Conservation (phyloP, 805 yeast species). For the Brettanomyces naardenensis region DNA sequence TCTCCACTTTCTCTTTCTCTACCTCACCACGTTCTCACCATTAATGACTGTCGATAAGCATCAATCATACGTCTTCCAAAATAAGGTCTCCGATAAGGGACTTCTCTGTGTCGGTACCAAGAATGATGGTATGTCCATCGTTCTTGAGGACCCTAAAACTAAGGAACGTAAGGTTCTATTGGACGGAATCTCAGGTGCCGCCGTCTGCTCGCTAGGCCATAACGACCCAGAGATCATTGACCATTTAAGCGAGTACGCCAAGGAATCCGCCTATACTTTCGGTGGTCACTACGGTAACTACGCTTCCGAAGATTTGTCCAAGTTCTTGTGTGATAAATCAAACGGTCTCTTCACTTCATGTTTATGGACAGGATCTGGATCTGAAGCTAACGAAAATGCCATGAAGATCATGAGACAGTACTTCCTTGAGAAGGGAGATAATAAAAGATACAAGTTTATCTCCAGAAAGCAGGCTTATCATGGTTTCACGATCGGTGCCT, state of each 20-base stretch:
- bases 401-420: slow-evolving; percentile 55
- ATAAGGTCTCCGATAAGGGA: slow-evolving; percentile 28
- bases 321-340: slow-evolving; percentile 34
- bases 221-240: slow-evolving; percentile 29
- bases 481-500: slow-evolving; percentile 40
- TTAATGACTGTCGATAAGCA: slow-evolving; percentile 14
- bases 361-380: slow-evolving; percentile 55
- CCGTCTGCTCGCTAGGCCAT: slow-evolving; percentile 40
- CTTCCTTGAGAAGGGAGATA: slow-evolving; percentile 33
- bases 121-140: slow-evolving; percentile 34
- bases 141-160: slow-evolving; percentile 33
- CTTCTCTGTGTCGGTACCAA: slow-evolving; percentile 33
- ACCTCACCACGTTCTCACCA: no score
- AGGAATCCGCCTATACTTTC: slow-evolving; percentile 28
- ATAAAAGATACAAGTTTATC: slow-evolving; percentile 32
- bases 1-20: no score
- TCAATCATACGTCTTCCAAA: slow-evolving; percentile 36
- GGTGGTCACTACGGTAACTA: slow-evolving; percentile 26
- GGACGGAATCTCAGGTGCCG: slow-evolving; percentile 42
- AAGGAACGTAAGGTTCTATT: slow-evolving; percentile 25
- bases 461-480: slow-evolving; percentile 40
- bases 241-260: slow-evolving; percentile 29
- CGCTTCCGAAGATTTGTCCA: slow-evolving; percentile 32
- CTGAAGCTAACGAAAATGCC: slow-evolving; percentile 78
- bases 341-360: slow-evolving; percentile 31